Evolutionary conservation across 768 basidiomycete species (phyloP), one percentile per base, ranked within the genome.

Genomic region (Neoboletus brunneissimus): DNA sequence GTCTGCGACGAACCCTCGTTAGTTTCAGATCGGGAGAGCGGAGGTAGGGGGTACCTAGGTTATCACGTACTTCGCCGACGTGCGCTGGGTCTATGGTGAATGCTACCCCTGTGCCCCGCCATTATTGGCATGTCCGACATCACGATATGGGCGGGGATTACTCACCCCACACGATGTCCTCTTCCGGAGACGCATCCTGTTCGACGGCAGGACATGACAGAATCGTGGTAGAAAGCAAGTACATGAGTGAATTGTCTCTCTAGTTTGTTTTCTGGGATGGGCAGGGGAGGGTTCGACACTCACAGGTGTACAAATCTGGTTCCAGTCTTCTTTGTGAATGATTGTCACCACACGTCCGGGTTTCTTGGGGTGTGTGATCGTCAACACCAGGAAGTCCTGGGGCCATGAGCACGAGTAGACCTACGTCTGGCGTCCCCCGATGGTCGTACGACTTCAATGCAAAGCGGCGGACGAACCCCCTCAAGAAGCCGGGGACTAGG

Each of bases 361-460:
- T 50, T 76, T 83, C 89, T 91, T 59, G 5, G 16, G 25, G 22
- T n/a, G 15, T 13, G 12, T 18, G 5, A 51, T 71, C 68, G 35
- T 86, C 85, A 91, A 94, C 0, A 93, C 91, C 1, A 94, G 91
- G 94, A 91, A 45, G 89, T 73, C 2, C 91, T 91, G 3, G 90
- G 89, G 51, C 75, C 80, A 86, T 89, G 55, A 2, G 10, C 9
- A 10, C 48, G 16, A 22, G 18, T 9, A 13, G 3, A 54, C 72
- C 47, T 10, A 89, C 87, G 76, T 93, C 87, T 5, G 84, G 89
- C 0, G 92, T 95, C 25, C 94, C 94, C 15, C 94, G 81, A 71
- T 97, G 94, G 68, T 96, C 94, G 68, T 91, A 89, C 51, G 92
- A 94, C 64, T 84, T 83, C 73, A 95, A 91, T 0, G 93, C 91